Percentiles rank a stretch among this genome's conserved stretches.
Conservation (phyloP, 768 basidiomycete genomes). For the Royoungia palumana region DNA sequence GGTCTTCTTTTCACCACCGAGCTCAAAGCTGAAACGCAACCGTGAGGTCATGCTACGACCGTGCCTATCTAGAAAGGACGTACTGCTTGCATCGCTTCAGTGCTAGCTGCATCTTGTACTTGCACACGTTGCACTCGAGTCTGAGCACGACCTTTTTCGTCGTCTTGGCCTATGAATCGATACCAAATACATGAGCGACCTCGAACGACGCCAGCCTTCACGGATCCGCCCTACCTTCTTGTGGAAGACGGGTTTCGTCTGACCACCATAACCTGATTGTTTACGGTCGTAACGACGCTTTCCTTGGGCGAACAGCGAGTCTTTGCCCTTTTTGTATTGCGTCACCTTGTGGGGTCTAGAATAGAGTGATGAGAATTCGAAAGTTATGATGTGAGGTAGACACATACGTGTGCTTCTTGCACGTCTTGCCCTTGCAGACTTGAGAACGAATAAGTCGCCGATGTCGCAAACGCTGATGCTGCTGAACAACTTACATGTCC, state of each 20-base stretch:
- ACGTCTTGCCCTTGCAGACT: constrained; percentile 96
- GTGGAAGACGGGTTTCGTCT: constrained; percentile 99
- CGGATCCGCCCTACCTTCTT: constrained; percentile 65
- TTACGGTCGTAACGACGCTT: constrained; percentile 99
- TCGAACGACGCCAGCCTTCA: too few relatives aligned
- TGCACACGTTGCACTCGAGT: constrained; percentile 97
- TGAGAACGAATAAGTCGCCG: constrained; percentile 9
- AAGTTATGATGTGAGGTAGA: neutral
- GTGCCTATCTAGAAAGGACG: constrained; percentile 37
- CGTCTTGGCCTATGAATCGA: constrained; percentile 73
- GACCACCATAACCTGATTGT: constrained; percentile 98
- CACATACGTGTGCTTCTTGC: constrained; percentile 95
- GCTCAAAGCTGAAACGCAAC: constrained; percentile 73
- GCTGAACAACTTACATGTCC: constrained; percentile 73
- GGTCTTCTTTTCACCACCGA: constrained; percentile 99
- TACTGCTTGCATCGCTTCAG: constrained; percentile 99
- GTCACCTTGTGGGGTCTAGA: constrained; percentile 98
- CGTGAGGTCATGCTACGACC: neutral
- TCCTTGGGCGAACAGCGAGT: constrained; percentile 95
- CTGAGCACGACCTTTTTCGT: constrained; percentile 99
- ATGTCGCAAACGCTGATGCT: neutral
- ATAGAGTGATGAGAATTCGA: neutral
- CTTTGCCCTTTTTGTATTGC: constrained; percentile 99
- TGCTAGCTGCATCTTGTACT: constrained; percentile 94
- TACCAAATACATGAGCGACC: neutral